Percentiles rank a stretch among this genome's conserved stretches.
phyloP scores from a whole-genome alignment of 1,284 basidiomycete genomes.

The Laetiporus sulphureus region DNA sequence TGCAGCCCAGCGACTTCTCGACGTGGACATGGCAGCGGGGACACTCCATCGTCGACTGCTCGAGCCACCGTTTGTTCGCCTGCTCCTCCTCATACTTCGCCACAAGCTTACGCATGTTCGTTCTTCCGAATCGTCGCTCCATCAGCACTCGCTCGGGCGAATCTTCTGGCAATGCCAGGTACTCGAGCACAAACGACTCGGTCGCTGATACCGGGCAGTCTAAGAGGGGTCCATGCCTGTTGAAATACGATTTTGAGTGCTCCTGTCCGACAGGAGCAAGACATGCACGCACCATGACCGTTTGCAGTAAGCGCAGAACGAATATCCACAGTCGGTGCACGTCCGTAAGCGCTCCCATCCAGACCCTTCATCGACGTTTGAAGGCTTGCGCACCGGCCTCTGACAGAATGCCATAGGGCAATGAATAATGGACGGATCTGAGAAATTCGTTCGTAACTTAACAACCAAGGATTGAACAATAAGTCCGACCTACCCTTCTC shows the following conservation, averaged over 20 bases:
- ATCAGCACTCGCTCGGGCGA: conserved; percentile 41
- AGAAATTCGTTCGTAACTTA: too few relatives aligned
- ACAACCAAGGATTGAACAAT: too few relatives aligned
- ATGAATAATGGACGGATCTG: conserved; percentile 70
- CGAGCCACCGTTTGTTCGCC: conserved; percentile 59
- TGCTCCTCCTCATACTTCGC: conserved; percentile 57
- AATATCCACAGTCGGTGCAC: conserved; percentile 59
- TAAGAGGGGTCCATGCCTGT: conserved; percentile 69
- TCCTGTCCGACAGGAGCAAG: conserved; percentile 1
- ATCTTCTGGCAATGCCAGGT: conserved; percentile 45
- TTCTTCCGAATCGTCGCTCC: conserved; percentile 57
- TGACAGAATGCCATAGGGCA: conserved; percentile 75
- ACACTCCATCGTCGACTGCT: conserved; percentile 56
- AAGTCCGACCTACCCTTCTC: conserved; percentile 50
- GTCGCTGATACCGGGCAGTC: conserved; percentile 58
- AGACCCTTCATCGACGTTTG: conserved; percentile 40
- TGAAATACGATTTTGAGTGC: conserved; percentile 3
- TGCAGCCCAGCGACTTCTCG: conserved; percentile 73
- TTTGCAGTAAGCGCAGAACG: conserved; percentile 70
- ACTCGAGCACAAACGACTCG: conserved; percentile 55
- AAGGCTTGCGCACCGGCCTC: conserved; percentile 52
- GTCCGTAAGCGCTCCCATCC: conserved; percentile 65
- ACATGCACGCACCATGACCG: conserved; percentile 51
- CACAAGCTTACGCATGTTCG: conserved; percentile 50
- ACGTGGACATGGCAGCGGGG: conserved; percentile 63